phyloP scores from a whole-genome alignment of 2,329 filamentous ascomycete species.

The Colletotrichum liaoningense region DNA sequence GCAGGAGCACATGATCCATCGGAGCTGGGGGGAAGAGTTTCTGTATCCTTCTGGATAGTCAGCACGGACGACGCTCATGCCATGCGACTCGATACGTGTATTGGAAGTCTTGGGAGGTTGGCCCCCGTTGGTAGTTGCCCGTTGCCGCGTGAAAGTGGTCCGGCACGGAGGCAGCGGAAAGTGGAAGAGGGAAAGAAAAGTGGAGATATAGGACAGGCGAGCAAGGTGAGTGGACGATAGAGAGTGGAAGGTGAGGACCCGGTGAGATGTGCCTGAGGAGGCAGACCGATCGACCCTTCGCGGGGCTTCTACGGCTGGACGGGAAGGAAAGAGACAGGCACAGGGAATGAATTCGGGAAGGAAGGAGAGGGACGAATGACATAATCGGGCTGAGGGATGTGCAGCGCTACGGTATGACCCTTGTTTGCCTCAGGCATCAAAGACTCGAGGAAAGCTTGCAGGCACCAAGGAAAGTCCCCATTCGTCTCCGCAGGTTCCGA shows the following conservation, averaged over 20 bases:
- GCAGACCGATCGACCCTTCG: conserved; percentile 13
- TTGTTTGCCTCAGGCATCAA: background rate
- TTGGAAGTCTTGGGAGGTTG: background rate
- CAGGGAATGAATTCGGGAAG: too few species aligned
- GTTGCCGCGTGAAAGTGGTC: background rate
- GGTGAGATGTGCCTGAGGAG: conserved; percentile 5
- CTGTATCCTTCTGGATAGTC: too few species aligned
- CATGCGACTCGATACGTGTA: conserved; percentile 1
- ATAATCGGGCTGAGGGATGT: conserved; percentile 15
- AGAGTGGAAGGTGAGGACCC: background rate
- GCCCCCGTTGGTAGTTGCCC: background rate
- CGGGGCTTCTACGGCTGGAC: background rate
- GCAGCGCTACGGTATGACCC: background rate
- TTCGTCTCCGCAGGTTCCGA: conserved; percentile 27
- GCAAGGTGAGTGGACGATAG: conserved; percentile 4
- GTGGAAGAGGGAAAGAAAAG: background rate
- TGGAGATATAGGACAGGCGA: background rate
- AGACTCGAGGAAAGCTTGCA: background rate
- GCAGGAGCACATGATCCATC: background rate
- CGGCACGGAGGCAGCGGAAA: background rate
- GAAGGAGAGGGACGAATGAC: conserved; percentile 16
- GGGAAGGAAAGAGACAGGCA: background rate
- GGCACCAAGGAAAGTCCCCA: conserved; percentile 4
- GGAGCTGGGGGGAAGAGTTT: background rate
- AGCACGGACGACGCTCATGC: conserved; percentile 10